These are phyloP conservation scores for Kalanchoe fedtschenkoi DNA, from an alignment of 164 flowering plant species.

Conservation along the genomic window DNA sequence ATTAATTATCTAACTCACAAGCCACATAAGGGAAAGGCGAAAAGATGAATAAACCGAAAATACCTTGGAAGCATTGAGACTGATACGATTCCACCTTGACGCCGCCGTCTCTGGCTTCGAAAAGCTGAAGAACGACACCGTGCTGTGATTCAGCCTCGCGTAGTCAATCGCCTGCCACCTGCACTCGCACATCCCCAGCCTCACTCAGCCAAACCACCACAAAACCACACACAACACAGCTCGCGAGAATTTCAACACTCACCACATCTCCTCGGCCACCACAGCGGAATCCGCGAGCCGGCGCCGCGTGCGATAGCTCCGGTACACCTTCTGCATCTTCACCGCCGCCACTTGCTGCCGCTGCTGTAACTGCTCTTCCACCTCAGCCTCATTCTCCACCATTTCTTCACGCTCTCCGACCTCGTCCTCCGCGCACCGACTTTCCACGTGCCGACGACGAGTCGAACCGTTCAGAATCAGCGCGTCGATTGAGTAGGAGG, in stretches of 20 bases:
- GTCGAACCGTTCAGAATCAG: no score
- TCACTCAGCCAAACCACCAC: neutral
- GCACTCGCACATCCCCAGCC: neutral
- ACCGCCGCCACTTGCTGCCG: conserved; percentile 15
- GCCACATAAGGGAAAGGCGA: no score
- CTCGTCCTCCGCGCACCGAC: no score
- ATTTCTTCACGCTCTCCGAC: no score
- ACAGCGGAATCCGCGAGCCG: conserved; percentile 76
- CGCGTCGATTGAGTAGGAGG: no score
- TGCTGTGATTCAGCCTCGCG: conserved; percentile 56
- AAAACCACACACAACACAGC: neutral
- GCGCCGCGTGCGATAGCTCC: conserved; percentile 71
- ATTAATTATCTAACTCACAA: no score
- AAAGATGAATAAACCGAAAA: no score
- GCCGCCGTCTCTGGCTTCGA: conserved; percentile 49
- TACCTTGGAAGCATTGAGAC: conserved; percentile 68
- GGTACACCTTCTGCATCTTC: conserved; percentile 61
- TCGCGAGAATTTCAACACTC: no score
- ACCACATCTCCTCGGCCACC: conserved; percentile 78
- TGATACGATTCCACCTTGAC: conserved; percentile 57
- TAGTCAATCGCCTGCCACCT: conserved; percentile 85
- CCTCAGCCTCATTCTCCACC: no score
- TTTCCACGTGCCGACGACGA: no score
- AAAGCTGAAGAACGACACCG: conserved; percentile 59
- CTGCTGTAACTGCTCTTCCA: no score